Conservation (phyloP, 208 protist species). For the Tetramitus jugosus region DNA sequence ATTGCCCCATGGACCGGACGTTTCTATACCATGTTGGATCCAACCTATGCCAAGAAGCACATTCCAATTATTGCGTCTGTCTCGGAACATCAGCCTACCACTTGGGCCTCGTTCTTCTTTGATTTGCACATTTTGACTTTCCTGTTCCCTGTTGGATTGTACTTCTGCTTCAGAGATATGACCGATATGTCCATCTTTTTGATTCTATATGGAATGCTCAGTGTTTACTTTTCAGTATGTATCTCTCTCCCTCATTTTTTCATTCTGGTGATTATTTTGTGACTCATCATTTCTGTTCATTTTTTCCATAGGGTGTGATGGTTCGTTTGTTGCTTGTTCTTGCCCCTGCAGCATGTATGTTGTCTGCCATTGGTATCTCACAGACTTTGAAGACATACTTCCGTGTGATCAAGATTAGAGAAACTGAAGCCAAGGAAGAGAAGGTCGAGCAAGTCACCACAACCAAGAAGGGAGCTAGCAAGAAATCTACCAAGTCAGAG, state of each 20-base stretch:
- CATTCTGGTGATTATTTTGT: too few relatives aligned
- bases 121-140: constrained; percentile 72
- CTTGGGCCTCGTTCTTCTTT: constrained; percentile 83
- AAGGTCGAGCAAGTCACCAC: constrained; percentile 4
- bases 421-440: constrained; percentile 4
- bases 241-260: too few relatives aligned
- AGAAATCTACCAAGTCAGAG: constrained; percentile 27
- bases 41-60: constrained; percentile 74
- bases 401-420: neutral
- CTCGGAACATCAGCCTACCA: constrained; percentile 86
- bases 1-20: constrained; percentile 68
- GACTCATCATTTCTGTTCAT: too few relatives aligned
- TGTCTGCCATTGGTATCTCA: constrained; percentile 57
- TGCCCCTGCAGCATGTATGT: constrained; percentile 60
- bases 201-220: constrained; percentile 65
- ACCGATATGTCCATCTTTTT: constrained; percentile 65
- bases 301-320: too few relatives aligned
- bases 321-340: constrained; percentile 79
- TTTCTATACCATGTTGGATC: constrained; percentile 79
- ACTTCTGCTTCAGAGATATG: constrained; percentile 62
- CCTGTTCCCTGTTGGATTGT: constrained; percentile 74
- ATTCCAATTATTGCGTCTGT: constrained; percentile 88
- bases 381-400: constrained; percentile 39
- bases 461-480: too few relatives aligned
- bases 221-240: constrained; percentile 79